Evolutionary conservation across 257 asterid species (phyloP), one percentile per base, ranked within the genome.

Genomic region (Perilla frutescens): DNA sequence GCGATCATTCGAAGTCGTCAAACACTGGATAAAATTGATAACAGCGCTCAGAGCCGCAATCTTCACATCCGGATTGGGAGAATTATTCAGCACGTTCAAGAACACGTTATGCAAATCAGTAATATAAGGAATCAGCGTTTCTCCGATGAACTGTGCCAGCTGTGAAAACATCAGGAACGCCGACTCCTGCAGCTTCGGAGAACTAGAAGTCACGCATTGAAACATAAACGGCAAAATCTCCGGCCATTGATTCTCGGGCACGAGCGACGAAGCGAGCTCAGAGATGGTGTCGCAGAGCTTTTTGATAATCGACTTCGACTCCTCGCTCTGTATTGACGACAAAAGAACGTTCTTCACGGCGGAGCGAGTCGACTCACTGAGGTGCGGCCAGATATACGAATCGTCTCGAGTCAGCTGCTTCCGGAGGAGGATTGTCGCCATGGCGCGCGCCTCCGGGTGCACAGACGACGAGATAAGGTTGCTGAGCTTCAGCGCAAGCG

Each of bases 31-130:
- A 41, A 95, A 95, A 74, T 95, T 90, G 53, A 92, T 92, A 4
- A 92, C 96, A 0, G 99, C 99, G 56, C 94, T 90, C 81, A 95
- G 65, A 1, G 99, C 98, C 0, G 99, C 98, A n/a, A 95, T 92
- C 75, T 86, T 88, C 36, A 92, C 98, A 72, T 92, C 97, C 9
- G 88, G 47, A 63, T 80, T 81, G 12, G 84, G 70, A 2, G 97
- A 90, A 78, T 49, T 82, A 37, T 84, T 88, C 78, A 92, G 64
- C 3, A 83, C 88, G 75, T 92, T 87, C 49, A 90, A 36, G 61
- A 90, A 95, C 44, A 95, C 99, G 0, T 79, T 75, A 58, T 95
- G 99, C 88, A 95, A 87, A 77, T 92, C 96, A 68, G 88, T 89
- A 13, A 89, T 92, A 15, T 78, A 82, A 0, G 92, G 98, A 61